A percentile compares a stretch with the other conserved stretches of the same genome.
Conservation (phyloP, 805 yeast species). For the Spathaspora sp. region DNA sequence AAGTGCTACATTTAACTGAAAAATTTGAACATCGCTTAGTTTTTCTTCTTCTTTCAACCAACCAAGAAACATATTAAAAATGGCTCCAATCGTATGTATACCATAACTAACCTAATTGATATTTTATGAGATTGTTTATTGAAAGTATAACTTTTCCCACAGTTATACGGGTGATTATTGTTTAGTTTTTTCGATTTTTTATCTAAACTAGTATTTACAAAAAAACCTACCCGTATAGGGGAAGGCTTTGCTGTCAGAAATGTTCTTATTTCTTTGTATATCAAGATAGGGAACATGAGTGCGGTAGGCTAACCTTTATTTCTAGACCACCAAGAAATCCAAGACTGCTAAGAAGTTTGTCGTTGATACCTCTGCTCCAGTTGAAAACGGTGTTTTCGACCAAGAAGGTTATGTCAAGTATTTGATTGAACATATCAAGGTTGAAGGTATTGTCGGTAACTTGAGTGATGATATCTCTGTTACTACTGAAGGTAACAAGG, state of each 20-base stretch:
- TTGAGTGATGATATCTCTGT: conserved; percentile 93
- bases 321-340: conserved; percentile 67
- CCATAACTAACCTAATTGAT: conserved; percentile 25
- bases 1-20: neutral
- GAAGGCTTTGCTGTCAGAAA: conserved; percentile 44
- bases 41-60: neutral
- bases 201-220: neutral
- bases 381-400: conserved; percentile 96
- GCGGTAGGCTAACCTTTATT: conserved; percentile 72
- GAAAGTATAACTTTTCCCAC: conserved; percentile 7
- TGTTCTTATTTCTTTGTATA: conserved; percentile 15
- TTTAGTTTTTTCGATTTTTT: neutral
- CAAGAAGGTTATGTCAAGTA: conserved; percentile 96
- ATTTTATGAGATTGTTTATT: neutral
- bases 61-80: conserved; percentile 24
- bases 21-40: neutral
- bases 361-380: conserved; percentile 96
- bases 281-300: conserved; percentile 21
- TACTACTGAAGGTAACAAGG: conserved; percentile 79
- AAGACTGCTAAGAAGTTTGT: conserved; percentile 83
- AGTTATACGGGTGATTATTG: conserved; percentile 3
- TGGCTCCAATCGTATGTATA: conserved; percentile 92
- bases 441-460: conserved; percentile 95
- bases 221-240: conserved; percentile 37
- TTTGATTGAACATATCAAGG: conserved; percentile 99